Base-by-base conservation (phyloP, 2,329 filamentous ascomycete species). In the Chaetomium sp. region DNA sequence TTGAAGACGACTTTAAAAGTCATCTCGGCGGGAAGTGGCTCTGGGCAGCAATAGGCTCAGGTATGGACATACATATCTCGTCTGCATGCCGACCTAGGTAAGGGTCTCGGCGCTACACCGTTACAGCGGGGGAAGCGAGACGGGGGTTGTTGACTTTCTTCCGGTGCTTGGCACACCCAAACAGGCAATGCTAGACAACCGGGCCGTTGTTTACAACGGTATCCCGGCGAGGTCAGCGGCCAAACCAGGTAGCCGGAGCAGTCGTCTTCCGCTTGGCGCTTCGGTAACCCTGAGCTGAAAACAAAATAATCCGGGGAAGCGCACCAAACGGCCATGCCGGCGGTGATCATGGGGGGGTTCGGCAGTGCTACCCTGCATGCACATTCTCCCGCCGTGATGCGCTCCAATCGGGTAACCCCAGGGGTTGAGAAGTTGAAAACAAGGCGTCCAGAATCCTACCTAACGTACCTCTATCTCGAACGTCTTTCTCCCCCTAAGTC, bases 241-340 rank as follows among this genome's bases (percentile, higher is more conserved):
- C 35, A 56, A 38, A 56, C 53, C 53, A n/a, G 53, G 53, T 56
- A 21, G 31, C 53, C 53, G 53, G 53, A 21, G 31, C 53, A n/a
- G 31, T 9, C n/a, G 29, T 23, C 51, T 55, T 31, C 51, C 51
- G 51, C 51, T 55, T 33, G 27, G 19, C 19, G 10, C 3, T 29
- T 29, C 27, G 3, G 27, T 29, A 3, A 29, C 27, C 5, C 8
- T n/a, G 2, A 7, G 29, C 16, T 19, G 10, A 31, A n/a, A 8
- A 2, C 21, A 25, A 16, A n/a, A n/a, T 21, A 33, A 35, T 21
- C 27, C 23, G 51, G 51, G 51, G 29, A 55, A 55, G 27, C 19
- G 42, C 19, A 47, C 42, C 42, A 47, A n/a, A 21, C n/a, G 19
- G n/a, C n/a, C 19, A 47, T 21, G n/a, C 42, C 35, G 16, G 42